Conservation (phyloP, 805 yeast genomes). For the Kuraishia hungarica region DNA sequence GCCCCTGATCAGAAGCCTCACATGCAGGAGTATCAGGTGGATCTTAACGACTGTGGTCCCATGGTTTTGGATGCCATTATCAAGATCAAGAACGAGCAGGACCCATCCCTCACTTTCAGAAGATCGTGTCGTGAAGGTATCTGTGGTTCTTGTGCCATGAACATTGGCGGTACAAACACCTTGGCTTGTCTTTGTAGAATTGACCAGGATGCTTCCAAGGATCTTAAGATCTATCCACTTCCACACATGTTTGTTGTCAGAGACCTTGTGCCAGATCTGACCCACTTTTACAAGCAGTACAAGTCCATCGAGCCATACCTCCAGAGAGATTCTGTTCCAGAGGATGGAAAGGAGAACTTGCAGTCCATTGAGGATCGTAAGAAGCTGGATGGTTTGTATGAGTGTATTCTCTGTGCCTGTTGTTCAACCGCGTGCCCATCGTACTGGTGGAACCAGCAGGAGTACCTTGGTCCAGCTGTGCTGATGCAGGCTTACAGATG, state of each 20-base stretch:
- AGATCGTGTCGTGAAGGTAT: slow-evolving; percentile 99
- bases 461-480: slow-evolving; percentile 97
- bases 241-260: slow-evolving; percentile 98
- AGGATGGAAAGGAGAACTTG: slow-evolving; percentile 86
- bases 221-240: slow-evolving; percentile 85
- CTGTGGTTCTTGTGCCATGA: slow-evolving; percentile 99
- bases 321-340: slow-evolving; percentile 74
- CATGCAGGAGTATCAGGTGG: slow-evolving; percentile 75
- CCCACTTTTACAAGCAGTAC: slow-evolving; percentile 96
- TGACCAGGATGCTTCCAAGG: slow-evolving; percentile 68
- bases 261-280: slow-evolving; percentile 95
- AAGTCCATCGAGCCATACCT: slow-evolving; percentile 95
- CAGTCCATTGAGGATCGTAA: slow-evolving; percentile 90
- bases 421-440: slow-evolving; percentile 99
- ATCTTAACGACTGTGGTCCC: slow-evolving; percentile 91
- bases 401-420: slow-evolving; percentile 97
- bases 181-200: slow-evolving; percentile 94
- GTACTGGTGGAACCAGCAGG: slow-evolving; percentile 99
- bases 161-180: slow-evolving; percentile 95
- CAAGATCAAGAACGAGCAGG: slow-evolving; percentile 95
- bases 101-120: slow-evolving; percentile 90
- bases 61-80: slow-evolving; percentile 94
- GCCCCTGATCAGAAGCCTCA: slow-evolving; percentile 87
- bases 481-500: slow-evolving; percentile 99
- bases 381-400: slow-evolving; percentile 94